Evolutionary conservation across 768 basidiomycete species (phyloP).

Genomic region (Hypholoma fasciculare): DNA sequence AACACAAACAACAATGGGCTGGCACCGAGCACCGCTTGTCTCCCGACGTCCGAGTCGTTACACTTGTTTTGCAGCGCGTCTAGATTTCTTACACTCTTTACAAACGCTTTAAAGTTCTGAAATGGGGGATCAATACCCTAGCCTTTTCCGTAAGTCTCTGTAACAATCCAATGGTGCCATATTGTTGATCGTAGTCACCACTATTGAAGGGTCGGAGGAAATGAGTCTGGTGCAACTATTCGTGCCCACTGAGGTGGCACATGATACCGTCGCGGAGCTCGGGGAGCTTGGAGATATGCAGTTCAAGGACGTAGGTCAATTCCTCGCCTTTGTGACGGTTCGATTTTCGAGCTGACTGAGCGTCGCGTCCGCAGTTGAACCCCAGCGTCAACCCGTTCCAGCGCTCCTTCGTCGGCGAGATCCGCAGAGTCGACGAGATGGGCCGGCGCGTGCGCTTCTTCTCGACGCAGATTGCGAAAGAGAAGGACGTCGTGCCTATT

Average conservation of each 20-base stretch:
- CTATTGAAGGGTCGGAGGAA: conserved; percentile 79
- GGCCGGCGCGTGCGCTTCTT: conserved; percentile 94
- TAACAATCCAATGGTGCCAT: not conserved
- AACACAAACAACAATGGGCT: not conserved
- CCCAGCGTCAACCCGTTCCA: conserved; percentile 96
- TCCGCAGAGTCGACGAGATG: conserved; percentile 95
- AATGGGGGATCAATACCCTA: conserved; percentile 84
- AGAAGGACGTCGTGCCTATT: conserved; percentile 79
- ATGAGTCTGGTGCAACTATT: conserved; percentile 99
- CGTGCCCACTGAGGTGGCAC: conserved; percentile 95
- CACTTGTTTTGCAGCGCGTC: not conserved
- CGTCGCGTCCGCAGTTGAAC: conserved; percentile 68
- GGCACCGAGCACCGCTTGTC: not conserved
- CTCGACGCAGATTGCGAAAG: conserved; percentile 78
- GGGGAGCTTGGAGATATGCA: conserved; percentile 95
- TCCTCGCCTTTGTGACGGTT: not conserved
- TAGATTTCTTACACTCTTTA: not conserved
- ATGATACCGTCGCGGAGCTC: conserved; percentile 93
- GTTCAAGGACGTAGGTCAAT: conserved; percentile 84
- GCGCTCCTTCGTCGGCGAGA: conserved; percentile 95
- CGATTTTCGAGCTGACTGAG: not conserved
- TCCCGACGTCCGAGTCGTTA: not conserved
- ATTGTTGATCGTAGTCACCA: conserved; percentile 12
- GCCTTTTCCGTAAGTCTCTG: conserved; percentile 70
- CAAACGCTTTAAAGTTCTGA: conserved; percentile 7